A percentile compares a stretch with the other conserved stretches of the same genome.
Conservation (phyloP, 768 basidiomycete species). For the Psilocybe cubensis region DNA sequence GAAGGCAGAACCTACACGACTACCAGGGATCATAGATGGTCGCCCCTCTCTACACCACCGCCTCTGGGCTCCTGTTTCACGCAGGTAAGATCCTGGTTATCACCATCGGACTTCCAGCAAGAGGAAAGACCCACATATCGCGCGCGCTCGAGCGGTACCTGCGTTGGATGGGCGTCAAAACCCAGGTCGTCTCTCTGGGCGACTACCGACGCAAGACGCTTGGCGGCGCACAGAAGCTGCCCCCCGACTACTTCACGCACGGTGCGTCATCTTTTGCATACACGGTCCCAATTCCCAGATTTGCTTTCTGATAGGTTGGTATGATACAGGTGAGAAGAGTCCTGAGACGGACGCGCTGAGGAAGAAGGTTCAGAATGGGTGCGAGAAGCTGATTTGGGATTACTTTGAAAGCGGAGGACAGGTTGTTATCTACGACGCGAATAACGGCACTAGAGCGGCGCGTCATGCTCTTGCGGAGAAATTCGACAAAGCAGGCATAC, state of each 20-base stretch:
- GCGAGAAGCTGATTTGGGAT: slow-evolving; percentile 87
- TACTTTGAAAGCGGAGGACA: slow-evolving; percentile 90
- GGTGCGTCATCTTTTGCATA: slow-evolving; percentile 44
- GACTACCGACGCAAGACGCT: slow-evolving; percentile 92
- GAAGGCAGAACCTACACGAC: no score
- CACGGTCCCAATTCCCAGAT: not conserved
- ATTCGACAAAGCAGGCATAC: slow-evolving; percentile 85
- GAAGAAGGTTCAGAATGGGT: slow-evolving; percentile 74
- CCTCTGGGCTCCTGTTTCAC: slow-evolving; percentile 83
- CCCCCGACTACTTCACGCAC: slow-evolving; percentile 89
- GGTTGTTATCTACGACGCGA: slow-evolving; percentile 98
- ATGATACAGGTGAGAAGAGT: slow-evolving; percentile 69
- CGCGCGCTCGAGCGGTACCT: slow-evolving; percentile 96
- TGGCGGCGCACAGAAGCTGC: slow-evolving; percentile 86
- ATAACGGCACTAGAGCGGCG: slow-evolving; percentile 77
- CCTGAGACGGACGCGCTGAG: slow-evolving; percentile 81
- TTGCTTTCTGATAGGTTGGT: not conserved
- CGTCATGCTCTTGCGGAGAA: slow-evolving; percentile 79
- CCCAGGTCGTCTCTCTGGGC: slow-evolving; percentile 91
- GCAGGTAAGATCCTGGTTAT: slow-evolving; percentile 95
- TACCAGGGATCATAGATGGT: slow-evolving; percentile 55
- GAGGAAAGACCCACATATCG: slow-evolving; percentile 97
- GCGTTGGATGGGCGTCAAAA: slow-evolving; percentile 97
- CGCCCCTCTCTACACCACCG: slow-evolving; percentile 95
- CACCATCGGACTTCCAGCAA: slow-evolving; percentile 91